Evolutionary conservation across 129 eudicot genomes (phyloP).

Genomic region (Deinandra increscens): DNA sequence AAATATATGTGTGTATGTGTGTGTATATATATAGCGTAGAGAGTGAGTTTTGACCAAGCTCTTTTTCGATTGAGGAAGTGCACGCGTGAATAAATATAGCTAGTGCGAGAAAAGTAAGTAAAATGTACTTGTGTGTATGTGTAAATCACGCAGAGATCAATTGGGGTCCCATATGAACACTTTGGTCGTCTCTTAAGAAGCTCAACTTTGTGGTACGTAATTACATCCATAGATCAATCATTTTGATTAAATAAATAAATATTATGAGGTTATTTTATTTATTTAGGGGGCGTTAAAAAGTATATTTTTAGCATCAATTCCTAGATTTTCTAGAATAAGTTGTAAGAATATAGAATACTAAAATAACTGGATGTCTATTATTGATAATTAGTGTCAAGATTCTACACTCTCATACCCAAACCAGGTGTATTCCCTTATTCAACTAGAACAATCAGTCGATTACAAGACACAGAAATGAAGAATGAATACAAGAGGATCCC

Average conservation of each 20-base stretch:
- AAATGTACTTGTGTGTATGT: neutral
- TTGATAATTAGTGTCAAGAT: no score
- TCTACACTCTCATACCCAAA: no score
- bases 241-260: neutral
- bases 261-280: neutral
- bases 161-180: neutral
- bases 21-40: neutral
- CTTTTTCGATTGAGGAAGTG: neutral
- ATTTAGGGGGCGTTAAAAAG: neutral
- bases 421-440: no score
- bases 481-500: no score
- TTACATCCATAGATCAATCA: neutral
- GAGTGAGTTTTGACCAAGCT: slow-evolving; percentile 1
- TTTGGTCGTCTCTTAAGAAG: neutral
- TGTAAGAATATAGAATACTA: no score
- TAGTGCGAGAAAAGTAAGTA: neutral
- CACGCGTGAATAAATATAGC: neutral
- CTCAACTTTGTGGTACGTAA: neutral
- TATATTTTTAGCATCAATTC: no score
- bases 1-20: no score
- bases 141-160: neutral
- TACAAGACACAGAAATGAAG: no score
- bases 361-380: no score
- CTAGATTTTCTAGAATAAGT: no score
- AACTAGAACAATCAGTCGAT: no score